Base-by-base conservation (phyloP, 2,329 filamentous ascomycete genomes). In the Beauveria medogensis region DNA sequence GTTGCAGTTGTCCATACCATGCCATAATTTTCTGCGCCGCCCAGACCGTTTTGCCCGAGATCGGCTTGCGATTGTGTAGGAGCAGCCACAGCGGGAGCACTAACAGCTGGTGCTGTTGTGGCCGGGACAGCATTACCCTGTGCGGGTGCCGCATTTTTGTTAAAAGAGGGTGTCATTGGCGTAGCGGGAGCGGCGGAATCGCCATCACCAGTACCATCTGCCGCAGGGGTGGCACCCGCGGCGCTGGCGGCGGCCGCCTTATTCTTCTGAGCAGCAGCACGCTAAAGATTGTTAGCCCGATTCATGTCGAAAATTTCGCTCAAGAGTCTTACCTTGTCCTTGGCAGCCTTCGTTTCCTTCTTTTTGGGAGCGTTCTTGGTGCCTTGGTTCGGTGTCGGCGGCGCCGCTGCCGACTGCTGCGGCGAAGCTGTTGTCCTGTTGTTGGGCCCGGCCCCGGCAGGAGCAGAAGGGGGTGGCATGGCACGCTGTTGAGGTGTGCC, bases 361-460 rank as follows among this genome's bases (percentile, higher is more conserved):
- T 93, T 93, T 73, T 91, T 92, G 1, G 89, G 88, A 40, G 84
- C 86, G 4, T 87, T 74, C 77, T 93, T 93, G 69, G 86, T 87
- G 2, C 78, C 73, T 70, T 91, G 88, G 56, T 84, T 86, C 1
- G 90, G 90, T 4, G 90, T 94, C 1, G 90, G 90, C 1, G 90
- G 90, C 41, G 87, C 88, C 7, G 84, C 81, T 62, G 81, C 84
- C 64, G 81, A 81, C 66, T 83, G 81, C 67, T 87, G 85, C 26
- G 85, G 86, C 20, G 85, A 86, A 14, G 82, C 82, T 16, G 84
- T 82, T 47, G 77, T 80, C 59, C 81, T 77, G 64, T 78, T 81
- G 67, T 83, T 82, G 61, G 78, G 77, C 18, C 74, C 72, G 3
- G 73, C 75, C 2, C 51, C 58, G 2, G 76, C 75, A 12, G 85